A percentile compares a stretch with the other conserved stretches of the same genome.
These are phyloP conservation scores for Mortierella sp. DNA, from an alignment of 371 early-diverging fungal genomes.

Conservation along the genomic window DNA sequence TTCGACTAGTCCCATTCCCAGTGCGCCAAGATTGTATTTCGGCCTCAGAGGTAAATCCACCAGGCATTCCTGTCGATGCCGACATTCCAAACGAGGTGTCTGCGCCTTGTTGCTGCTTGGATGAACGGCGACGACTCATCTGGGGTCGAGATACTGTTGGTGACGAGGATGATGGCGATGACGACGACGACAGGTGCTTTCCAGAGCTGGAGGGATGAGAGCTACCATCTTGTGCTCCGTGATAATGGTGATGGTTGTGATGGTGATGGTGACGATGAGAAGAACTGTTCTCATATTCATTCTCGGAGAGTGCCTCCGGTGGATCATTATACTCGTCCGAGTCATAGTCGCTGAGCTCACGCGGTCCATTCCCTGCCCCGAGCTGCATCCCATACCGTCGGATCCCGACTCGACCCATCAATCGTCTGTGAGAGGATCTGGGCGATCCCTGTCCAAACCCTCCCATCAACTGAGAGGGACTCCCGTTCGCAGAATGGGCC, in stretches of 20 bases:
- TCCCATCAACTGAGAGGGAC: neutral
- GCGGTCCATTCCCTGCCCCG: slow-evolving; percentile 44
- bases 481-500: neutral
- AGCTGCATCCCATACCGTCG: slow-evolving; percentile 51
- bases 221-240: neutral
- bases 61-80: slow-evolving; percentile 24
- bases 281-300: slow-evolving; percentile 30
- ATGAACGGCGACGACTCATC: slow-evolving; percentile 27
- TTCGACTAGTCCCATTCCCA: no score
- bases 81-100: no score
- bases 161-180: neutral
- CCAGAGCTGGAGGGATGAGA: neutral
- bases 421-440: slow-evolving; percentile 42
- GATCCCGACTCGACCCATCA: slow-evolving; percentile 42
- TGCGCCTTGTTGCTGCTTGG: slow-evolving; percentile 3
- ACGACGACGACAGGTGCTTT: neutral
- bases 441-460: slow-evolving; percentile 39
- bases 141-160: slow-evolving; percentile 24
- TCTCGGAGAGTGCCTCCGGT: slow-evolving; percentile 47
- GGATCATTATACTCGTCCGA: slow-evolving; percentile 52
- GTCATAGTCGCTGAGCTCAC: slow-evolving; percentile 48
- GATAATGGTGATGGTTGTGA: no score
- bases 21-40: slow-evolving; percentile 21
- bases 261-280: neutral
- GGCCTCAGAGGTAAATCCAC: slow-evolving; percentile 30